Conservation (phyloP, 805 yeast genomes). For the Suhomyces prunicola region DNA sequence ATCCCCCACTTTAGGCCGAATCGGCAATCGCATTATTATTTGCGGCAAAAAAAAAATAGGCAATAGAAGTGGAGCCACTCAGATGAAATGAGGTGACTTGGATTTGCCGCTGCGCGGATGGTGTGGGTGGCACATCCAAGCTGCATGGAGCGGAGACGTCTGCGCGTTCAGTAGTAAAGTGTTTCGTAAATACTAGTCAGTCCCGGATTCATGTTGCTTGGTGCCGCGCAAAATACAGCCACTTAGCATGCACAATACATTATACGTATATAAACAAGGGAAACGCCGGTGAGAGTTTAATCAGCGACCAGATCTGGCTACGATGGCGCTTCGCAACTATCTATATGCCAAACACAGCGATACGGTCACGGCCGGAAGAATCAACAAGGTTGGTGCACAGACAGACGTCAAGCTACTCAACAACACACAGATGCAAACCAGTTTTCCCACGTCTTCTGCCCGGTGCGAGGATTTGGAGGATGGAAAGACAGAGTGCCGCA, state of each 20-base stretch:
- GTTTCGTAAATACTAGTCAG: not conserved
- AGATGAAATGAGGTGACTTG: not conserved
- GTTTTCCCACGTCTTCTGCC: not conserved
- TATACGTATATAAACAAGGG: not conserved
- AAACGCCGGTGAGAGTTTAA: not conserved
- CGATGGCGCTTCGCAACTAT: conserved; percentile 42
- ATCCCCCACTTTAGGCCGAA: not conserved
- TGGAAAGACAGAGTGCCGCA: conserved; percentile 23
- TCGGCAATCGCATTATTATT: not conserved
- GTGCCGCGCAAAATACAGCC: not conserved
- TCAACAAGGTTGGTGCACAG: conserved; percentile 8
- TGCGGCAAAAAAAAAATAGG: not conserved
- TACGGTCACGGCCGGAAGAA: conserved; percentile 14
- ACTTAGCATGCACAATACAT: not conserved
- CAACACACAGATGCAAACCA: not conserved
- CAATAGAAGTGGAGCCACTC: conserved; percentile 11
- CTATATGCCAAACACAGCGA: conserved; percentile 37
- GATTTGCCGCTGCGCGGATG: not conserved
- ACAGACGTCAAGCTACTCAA: not conserved
- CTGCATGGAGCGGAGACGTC: not conserved
- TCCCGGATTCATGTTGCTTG: not conserved
- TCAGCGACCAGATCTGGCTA: not conserved
- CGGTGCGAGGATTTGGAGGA: conserved; percentile 14
- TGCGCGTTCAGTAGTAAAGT: not conserved
- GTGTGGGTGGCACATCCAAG: not conserved